These are phyloP conservation scores for Lactarius psammicola DNA, from an alignment of 768 basidiomycete species.

Conservation along the genomic window DNA sequence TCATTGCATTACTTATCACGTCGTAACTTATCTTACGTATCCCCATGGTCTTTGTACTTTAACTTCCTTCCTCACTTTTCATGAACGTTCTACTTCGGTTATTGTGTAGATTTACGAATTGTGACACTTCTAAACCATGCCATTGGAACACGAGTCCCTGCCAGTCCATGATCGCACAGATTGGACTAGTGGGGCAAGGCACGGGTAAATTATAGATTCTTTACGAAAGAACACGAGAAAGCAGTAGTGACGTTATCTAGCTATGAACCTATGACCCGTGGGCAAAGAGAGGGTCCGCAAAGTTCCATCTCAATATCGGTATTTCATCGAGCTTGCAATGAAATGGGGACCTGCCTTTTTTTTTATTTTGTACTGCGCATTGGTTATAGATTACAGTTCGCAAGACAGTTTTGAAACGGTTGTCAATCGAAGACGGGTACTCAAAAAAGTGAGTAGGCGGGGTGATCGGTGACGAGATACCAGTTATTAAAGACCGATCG, in stretches of 20 bases:
- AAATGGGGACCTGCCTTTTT: neutral
- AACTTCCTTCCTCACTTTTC: neutral
- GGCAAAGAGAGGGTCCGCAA: neutral
- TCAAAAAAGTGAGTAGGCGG: no score
- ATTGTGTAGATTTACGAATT: neutral
- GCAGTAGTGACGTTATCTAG: no score
- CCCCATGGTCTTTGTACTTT: neutral
- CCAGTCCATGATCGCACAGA: no score
- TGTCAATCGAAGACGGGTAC: no score
- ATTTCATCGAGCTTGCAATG: neutral
- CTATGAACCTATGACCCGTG: no score
- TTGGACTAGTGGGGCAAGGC: no score
- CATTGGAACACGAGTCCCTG: neutral
- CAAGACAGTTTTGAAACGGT: no score
- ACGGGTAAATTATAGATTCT: neutral
- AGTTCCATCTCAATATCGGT: neutral
- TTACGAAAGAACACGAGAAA: no score
- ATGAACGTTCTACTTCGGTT: neutral
- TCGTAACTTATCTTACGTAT: neutral
- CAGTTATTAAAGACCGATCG: no score
- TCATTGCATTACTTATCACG: neutral
- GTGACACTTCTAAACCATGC: neutral
- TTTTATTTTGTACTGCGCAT: no score
- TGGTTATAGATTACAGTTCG: no score
- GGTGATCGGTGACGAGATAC: no score